Evolutionary conservation across 2,329 filamentous ascomycete species (phyloP).

Genomic region (Knufia fluminis): DNA sequence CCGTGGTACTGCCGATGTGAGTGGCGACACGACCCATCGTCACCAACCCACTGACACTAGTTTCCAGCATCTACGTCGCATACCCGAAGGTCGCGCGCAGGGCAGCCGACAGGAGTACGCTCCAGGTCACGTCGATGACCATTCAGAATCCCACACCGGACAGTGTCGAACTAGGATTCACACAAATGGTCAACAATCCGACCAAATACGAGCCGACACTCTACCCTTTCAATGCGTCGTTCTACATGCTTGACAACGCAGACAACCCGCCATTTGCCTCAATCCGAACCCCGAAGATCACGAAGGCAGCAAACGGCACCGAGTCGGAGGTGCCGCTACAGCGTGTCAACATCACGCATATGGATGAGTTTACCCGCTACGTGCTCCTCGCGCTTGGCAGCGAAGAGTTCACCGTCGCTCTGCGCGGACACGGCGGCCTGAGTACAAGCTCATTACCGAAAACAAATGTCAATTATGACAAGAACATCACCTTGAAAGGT

Average conservation of each 20-base stretch:
- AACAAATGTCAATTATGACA: conserved; percentile 46
- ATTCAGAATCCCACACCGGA: conserved; percentile 43
- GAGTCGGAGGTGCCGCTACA: conserved; percentile 35
- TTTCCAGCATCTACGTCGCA: conserved; percentile 45
- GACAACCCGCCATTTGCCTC: conserved; percentile 34
- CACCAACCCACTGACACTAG: neutral
- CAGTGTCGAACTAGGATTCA: conserved; percentile 41
- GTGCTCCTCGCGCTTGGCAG: conserved; percentile 39
- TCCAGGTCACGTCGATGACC: conserved; percentile 42
- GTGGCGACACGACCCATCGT: conserved; percentile 21
- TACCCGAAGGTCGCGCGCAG: conserved; percentile 50
- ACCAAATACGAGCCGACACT: conserved; percentile 47
- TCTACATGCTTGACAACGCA: conserved; percentile 38
- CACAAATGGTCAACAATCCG: conserved; percentile 38
- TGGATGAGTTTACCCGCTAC: conserved; percentile 42
- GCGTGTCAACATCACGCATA: conserved; percentile 34
- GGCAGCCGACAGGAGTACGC: conserved; percentile 43
- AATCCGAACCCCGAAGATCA: conserved; percentile 36
- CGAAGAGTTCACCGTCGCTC: conserved; percentile 41
- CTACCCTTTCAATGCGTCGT: conserved; percentile 43
- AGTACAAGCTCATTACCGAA: conserved; percentile 43
- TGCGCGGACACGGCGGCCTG: conserved; percentile 45
- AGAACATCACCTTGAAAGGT: conserved; percentile 51
- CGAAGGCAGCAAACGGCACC: conserved; percentile 35
- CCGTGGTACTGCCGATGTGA: conserved; percentile 49